Percentiles rank a stretch among this genome's conserved stretches.
Evolutionary conservation across 225 moss, liverwort and hornwort species (phyloP).

Genomic region (Climacium dendroides): DNA sequence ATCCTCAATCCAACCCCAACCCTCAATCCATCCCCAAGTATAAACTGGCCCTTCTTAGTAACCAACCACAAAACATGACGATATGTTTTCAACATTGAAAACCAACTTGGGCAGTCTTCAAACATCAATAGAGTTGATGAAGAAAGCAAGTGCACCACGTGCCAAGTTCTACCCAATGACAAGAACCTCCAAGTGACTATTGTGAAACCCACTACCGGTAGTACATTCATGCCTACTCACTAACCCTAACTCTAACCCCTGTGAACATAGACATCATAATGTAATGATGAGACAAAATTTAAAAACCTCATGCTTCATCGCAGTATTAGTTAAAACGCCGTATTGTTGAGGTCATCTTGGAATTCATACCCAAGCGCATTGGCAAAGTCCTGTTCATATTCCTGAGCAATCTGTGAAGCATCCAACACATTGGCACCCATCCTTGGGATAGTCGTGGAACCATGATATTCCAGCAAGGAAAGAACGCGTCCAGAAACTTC

Average conservation of each 20-base stretch:
- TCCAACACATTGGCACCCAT: conserved; percentile 70
- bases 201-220: neutral
- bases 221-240: no score
- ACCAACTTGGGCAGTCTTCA: neutral
- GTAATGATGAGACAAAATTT: neutral
- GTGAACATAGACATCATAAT: neutral
- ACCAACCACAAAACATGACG: neutral
- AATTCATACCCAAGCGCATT: conserved; percentile 51
- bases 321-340: conserved; percentile 58
- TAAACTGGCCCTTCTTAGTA: no score
- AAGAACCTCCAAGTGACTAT: neutral
- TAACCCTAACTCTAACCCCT: neutral
- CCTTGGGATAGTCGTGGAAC: conserved; percentile 66
- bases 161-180: neutral
- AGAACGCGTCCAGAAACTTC: conserved; percentile 59
- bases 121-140: neutral
- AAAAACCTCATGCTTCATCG: neutral
- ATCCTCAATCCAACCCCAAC: no score
- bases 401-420: conserved; percentile 46
- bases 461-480: conserved; percentile 61
- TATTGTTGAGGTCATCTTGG: conserved; percentile 60
- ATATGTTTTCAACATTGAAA: neutral
- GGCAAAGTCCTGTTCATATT: conserved; percentile 57
- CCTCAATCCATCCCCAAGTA: no score
- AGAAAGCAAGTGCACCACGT: neutral